Percentiles rank a stretch among this genome's conserved stretches.
These are phyloP conservation scores for Acacia crassicarpa DNA, from an alignment of 306 rosid species.

Conservation along the genomic window DNA sequence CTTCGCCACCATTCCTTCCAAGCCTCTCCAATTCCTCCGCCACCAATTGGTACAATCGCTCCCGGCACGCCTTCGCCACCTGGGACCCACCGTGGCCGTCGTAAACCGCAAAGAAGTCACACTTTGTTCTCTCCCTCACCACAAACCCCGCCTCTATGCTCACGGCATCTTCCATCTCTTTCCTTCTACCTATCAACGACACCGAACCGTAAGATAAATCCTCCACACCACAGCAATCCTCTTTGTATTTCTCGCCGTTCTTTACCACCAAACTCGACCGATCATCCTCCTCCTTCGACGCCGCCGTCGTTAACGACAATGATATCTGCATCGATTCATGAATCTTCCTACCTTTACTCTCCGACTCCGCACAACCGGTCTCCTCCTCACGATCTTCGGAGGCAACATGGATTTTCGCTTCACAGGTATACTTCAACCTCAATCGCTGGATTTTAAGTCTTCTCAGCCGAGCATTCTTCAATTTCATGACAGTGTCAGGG, in stretches of 20 bases:
- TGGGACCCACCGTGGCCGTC: slow-evolving; percentile 88
- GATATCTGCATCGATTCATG: slow-evolving; percentile 37
- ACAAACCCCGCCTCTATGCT: slow-evolving; percentile 60
- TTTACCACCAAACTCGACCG: background rate
- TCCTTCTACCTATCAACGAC: slow-evolving; percentile 75
- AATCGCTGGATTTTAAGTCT: slow-evolving; percentile 46
- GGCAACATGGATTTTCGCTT: slow-evolving; percentile 28
- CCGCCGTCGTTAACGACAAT: slow-evolving; percentile 34
- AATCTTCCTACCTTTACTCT: slow-evolving; percentile 6
- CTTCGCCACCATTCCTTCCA: background rate
- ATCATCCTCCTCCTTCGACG: slow-evolving; percentile 22
- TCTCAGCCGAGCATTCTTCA: slow-evolving; percentile 34
- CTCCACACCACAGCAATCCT: background rate
- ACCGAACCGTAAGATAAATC: slow-evolving; percentile 47
- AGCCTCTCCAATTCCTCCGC: slow-evolving; percentile 52
- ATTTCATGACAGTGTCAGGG: slow-evolving; percentile 10
- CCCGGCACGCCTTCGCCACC: slow-evolving; percentile 68
- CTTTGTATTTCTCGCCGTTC: background rate
- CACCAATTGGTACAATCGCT: slow-evolving; percentile 56
- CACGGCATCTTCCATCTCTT: slow-evolving; percentile 88
- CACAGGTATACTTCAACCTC: slow-evolving; percentile 52
- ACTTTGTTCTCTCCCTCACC: slow-evolving; percentile 34
- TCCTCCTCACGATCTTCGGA: background rate
- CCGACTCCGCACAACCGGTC: background rate
- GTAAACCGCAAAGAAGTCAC: slow-evolving; percentile 71